Percentiles rank a stretch among this genome's conserved stretches.
Evolutionary conservation across 2,329 filamentous ascomycete genomes (phyloP).

Genomic region (Trichoderma koningiopsis): DNA sequence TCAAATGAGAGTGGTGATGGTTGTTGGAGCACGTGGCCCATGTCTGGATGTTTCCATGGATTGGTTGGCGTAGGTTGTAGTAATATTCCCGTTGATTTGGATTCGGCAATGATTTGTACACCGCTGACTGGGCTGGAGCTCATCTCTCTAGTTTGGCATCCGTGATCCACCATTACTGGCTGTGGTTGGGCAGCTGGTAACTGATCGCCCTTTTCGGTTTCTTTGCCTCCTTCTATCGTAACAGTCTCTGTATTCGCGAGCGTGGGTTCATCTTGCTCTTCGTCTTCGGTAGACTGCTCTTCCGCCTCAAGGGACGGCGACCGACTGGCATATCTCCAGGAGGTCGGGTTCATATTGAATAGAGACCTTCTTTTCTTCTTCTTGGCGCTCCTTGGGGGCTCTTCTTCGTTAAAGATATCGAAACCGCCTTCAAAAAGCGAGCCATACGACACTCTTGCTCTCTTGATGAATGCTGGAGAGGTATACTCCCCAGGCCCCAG

Average conservation of each 20-base stretch:
- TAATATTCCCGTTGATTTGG: conserved; percentile 26
- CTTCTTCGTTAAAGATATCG: conserved; percentile 66
- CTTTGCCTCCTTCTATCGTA: background rate
- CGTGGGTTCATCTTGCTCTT: conserved; percentile 22
- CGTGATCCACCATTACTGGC: conserved; percentile 41
- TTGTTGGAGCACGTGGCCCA: conserved; percentile 1
- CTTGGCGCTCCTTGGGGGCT: conserved; percentile 54
- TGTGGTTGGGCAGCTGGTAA: conserved; percentile 29
- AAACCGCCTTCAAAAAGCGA: conserved; percentile 64
- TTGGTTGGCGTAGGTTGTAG: conserved; percentile 27
- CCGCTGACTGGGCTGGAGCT: conserved; percentile 35
- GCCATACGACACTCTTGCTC: conserved; percentile 68
- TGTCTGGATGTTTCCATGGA: conserved; percentile 7
- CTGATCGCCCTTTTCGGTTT: background rate
- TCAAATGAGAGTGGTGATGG: conserved; percentile 31
- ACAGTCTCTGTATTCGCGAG: conserved; percentile 27
- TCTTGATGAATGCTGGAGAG: conserved; percentile 80
- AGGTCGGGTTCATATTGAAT: conserved; percentile 65
- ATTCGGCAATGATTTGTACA: conserved; percentile 36
- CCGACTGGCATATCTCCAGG: conserved; percentile 74
- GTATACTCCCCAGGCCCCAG: conserved; percentile 59
- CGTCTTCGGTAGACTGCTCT: conserved; percentile 35
- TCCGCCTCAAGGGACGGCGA: conserved; percentile 68
- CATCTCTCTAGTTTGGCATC: conserved; percentile 39
- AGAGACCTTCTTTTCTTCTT: conserved; percentile 74